These are phyloP conservation scores for Boletus rubroflammeus DNA, from an alignment of 768 basidiomycete genomes.

Conservation along the genomic window DNA sequence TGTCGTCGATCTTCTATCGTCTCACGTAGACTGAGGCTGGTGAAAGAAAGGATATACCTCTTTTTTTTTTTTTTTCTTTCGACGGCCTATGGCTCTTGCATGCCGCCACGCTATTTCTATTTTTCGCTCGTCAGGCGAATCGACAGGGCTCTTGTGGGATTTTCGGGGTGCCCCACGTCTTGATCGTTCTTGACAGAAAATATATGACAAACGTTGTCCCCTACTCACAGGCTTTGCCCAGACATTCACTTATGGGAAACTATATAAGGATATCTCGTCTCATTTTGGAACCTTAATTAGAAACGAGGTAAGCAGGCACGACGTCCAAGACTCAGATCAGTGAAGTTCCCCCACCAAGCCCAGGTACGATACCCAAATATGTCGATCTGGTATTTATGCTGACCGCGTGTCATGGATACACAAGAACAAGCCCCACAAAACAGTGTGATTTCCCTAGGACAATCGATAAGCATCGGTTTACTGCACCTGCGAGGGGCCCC, in stretches of 20 bases:
- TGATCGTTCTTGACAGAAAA: not conserved
- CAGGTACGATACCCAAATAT: conserved; percentile 12
- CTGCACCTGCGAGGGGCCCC: not conserved
- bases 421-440: not conserved
- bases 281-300: conserved; percentile 1
- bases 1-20: conserved; percentile 6
- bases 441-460: not conserved
- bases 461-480: not conserved
- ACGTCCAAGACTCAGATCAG: conserved; percentile 1
- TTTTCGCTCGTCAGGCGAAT: not conserved
- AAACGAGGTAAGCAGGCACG: conserved; percentile 12
- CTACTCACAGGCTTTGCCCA: not conserved
- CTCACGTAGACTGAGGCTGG: not conserved
- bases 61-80: no score
- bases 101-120: not conserved
- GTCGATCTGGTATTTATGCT: conserved; percentile 3
- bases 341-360: not conserved
- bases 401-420: not conserved
- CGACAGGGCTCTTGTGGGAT: not conserved
- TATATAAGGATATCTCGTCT: not conserved
- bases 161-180: not conserved
- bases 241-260: not conserved
- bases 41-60: not conserved
- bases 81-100: not conserved
- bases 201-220: not conserved